A percentile compares a stretch with the other conserved stretches of the same genome.
Conservation (phyloP, 305 asterid species). For the Fraxinus ornus region DNA sequence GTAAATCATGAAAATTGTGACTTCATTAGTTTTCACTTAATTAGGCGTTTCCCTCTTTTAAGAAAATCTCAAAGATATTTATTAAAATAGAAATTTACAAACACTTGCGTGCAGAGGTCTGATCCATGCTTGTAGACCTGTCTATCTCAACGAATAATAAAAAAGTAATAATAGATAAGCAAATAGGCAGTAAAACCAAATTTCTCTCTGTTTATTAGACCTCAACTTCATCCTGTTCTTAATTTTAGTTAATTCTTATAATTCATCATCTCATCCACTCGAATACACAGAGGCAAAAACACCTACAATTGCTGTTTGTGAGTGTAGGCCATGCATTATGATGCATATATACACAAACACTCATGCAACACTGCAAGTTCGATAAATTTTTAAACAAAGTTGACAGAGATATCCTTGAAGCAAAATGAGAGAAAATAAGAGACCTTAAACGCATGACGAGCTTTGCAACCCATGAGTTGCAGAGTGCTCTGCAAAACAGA, state of each 20-base stretch:
- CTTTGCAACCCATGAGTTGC: conserved; percentile 95
- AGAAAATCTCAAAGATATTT: background rate
- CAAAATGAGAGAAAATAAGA: background rate
- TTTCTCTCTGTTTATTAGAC: background rate
- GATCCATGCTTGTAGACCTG: background rate
- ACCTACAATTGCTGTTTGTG: background rate
- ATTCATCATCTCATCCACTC: conserved; percentile 9
- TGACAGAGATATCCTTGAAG: background rate
- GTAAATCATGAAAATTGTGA: background rate
- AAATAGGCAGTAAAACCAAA: conserved; percentile 1
- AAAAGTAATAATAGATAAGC: background rate
- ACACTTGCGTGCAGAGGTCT: background rate
- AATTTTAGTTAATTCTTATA: background rate
- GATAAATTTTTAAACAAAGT: background rate
- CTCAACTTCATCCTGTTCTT: background rate
- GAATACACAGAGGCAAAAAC: background rate
- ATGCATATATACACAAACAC: conserved; percentile 21
- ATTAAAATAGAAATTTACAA: conserved; percentile 8
- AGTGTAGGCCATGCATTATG: background rate
- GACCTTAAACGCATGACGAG: conserved; percentile 96
- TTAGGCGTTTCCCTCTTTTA: background rate
- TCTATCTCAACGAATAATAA: background rate
- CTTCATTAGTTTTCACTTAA: background rate
- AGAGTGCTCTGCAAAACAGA: conserved; percentile 87
- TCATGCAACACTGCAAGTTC: conserved; percentile 18